Base-by-base conservation (phyloP, 169 alveolate genomes). In the Miamiensis avidus region DNA sequence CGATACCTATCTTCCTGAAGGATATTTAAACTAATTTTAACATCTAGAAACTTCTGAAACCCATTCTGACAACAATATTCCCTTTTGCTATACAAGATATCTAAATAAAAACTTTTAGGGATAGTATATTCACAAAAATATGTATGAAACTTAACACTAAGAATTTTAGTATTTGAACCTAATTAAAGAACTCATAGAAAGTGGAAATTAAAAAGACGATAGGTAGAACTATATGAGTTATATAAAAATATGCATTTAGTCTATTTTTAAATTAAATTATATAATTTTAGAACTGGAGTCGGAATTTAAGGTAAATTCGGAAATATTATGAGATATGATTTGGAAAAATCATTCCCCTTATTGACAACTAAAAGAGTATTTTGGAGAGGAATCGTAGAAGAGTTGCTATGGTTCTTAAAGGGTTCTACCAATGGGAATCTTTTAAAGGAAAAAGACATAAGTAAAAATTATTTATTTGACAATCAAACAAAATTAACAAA, bases 401-500 rank as follows among this genome's bases (percentile, higher is more conserved):
- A 99, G 87, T 95, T 99, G 65, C 86, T 98, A 1, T 98, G 99
- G 99, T 98, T 98, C 90, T 88, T 98, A 34, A 94, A 89, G 82
- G 99, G 99, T 84, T 97, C 97, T 88, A 99, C 99, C 34, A 97
- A 98, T 89, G 99, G 99, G 64, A 98, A 98, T 78, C 93, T 96
- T 20, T 90, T 99, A 75, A 83, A 96, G 15, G 98, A 97, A 74
- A 98, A 98, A 89, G 96, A 97, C 33, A 99, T 98, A 32, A 96
- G 69, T 49, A 49, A 49, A 49, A 49, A 11, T 11, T 11, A 11
- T 11, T 49, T 94, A 87, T 93, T 82, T 65, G 29, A 83, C 30
- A 1, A 29, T 34, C 25, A 29, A 11, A 82, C 30, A 82, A 79
- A 65, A 30, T 28, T 79, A 74, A 78, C 91, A 29, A 89, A 11